Evolutionary conservation across 2,329 filamentous ascomycete species (phyloP).

Genomic region (Leptographium procerum): DNA sequence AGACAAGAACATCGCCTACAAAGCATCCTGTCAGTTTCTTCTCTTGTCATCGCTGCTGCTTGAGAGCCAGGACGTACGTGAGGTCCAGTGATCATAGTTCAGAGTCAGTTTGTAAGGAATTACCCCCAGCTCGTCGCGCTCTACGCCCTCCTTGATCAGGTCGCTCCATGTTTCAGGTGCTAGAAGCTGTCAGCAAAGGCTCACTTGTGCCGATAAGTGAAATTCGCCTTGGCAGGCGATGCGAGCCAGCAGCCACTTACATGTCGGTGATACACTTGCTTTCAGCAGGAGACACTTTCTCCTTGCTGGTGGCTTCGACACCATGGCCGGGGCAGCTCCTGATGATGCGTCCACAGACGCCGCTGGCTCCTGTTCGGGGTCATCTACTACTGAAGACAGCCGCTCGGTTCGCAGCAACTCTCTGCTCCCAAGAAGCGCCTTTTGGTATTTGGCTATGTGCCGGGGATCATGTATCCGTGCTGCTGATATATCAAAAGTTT

Average conservation of each 20-base stretch:
- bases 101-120: slow-evolving; percentile 66
- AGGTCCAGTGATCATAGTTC: slow-evolving; percentile 78
- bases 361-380: slow-evolving; percentile 41
- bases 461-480: slow-evolving; percentile 66
- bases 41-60: neutral
- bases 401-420: slow-evolving; percentile 57
- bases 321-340: neutral
- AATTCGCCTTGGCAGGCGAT: neutral
- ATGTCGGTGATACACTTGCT: slow-evolving; percentile 41
- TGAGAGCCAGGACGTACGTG: slow-evolving; percentile 40
- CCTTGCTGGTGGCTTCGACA: neutral
- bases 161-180: slow-evolving; percentile 67
- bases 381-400: slow-evolving; percentile 48
- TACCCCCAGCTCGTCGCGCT: slow-evolving; percentile 56
- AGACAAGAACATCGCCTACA: slow-evolving; percentile 67
- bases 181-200: slow-evolving; percentile 17
- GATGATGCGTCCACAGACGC: neutral
- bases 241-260: slow-evolving; percentile 21
- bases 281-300: slow-evolving; percentile 50
- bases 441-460: slow-evolving; percentile 62
- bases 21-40: slow-evolving; percentile 12
- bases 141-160: slow-evolving; percentile 55
- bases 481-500: slow-evolving; percentile 63
- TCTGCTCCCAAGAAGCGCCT: slow-evolving; percentile 49
- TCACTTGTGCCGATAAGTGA: neutral